These are phyloP conservation scores for Ligustrum vulgare DNA, from an alignment of 257 asterid genomes.

Conservation along the genomic window DNA sequence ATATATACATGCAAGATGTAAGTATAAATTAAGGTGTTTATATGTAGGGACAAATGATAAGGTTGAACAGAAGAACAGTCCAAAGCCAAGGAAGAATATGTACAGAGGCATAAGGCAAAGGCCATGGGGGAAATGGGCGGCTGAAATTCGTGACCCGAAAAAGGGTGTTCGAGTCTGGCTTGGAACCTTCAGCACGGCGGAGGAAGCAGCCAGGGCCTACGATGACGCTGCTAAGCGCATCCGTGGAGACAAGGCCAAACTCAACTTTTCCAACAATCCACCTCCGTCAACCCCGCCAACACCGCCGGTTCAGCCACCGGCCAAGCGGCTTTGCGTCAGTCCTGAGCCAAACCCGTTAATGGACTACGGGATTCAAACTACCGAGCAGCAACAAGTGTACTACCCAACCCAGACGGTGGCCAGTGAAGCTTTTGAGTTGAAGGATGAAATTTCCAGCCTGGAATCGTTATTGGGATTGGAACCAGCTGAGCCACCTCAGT, in stretches of 20 bases:
- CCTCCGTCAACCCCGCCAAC: constrained; percentile 26
- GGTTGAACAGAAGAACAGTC: constrained; percentile 27
- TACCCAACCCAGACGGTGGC: constrained; percentile 23
- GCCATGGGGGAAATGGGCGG: constrained; percentile 99
- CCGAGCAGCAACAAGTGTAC: constrained; percentile 25
- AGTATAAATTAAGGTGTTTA: too few species aligned
- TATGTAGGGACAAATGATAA: constrained; percentile 32
- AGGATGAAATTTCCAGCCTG: constrained; percentile 55
- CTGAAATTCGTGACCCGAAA: constrained; percentile 81
- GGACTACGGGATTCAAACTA: constrained; percentile 14
- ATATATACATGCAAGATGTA: background rate
- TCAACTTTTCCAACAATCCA: constrained; percentile 58
- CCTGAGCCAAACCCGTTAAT: constrained; percentile 23
- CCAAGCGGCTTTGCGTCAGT: constrained; percentile 37
- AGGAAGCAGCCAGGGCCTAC: constrained; percentile 79
- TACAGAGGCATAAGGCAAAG: constrained; percentile 84
- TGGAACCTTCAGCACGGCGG: constrained; percentile 70
- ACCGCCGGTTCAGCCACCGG: constrained; percentile 25
- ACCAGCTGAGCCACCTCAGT: constrained; percentile 33
- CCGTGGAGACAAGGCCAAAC: constrained; percentile 79
- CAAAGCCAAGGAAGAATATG: constrained; percentile 52
- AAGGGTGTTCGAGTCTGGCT: constrained; percentile 78
- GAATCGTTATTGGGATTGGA: constrained; percentile 64
- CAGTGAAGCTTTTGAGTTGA: constrained; percentile 25
- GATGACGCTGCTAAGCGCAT: constrained; percentile 77